These are phyloP conservation scores for Boletellus ananiceps DNA, from an alignment of 768 basidiomycete genomes.

Conservation along the genomic window DNA sequence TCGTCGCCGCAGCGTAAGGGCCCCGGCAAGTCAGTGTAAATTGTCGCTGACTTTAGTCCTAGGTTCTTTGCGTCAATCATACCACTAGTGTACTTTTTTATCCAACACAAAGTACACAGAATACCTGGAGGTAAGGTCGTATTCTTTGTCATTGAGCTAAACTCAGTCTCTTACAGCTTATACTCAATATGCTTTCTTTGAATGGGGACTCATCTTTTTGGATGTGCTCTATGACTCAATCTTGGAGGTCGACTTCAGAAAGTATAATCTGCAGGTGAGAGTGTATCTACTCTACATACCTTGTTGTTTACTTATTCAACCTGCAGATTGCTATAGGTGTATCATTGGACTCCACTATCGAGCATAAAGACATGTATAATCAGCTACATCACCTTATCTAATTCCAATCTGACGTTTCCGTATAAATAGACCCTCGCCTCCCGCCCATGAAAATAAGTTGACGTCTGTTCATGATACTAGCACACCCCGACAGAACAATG, in stretches of 20 bases:
- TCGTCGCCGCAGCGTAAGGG: slow-evolving; percentile 46
- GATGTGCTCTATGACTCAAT: slow-evolving; percentile 73
- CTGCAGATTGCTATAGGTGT: slow-evolving; percentile 26
- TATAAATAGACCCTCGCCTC: slow-evolving; percentile 17
- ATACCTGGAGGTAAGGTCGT: slow-evolving; percentile 67
- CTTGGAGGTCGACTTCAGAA: slow-evolving; percentile 54
- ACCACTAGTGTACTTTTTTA: slow-evolving; percentile 78
- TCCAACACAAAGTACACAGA: slow-evolving; percentile 77
- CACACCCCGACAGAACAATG: slow-evolving; percentile 1
- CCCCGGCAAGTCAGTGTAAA: not conserved
- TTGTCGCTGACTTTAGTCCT: slow-evolving; percentile 4
- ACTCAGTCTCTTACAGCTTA: slow-evolving; percentile 54
- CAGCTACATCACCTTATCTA: slow-evolving; percentile 37
- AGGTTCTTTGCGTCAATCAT: slow-evolving; percentile 71
- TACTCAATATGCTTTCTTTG: slow-evolving; percentile 79
- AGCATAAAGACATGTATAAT: slow-evolving; percentile 43
- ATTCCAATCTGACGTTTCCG: slow-evolving; percentile 19
- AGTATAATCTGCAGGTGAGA: slow-evolving; percentile 50
- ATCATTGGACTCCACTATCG: slow-evolving; percentile 20
- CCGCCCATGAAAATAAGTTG: slow-evolving; percentile 6
- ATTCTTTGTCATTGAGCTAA: not conserved
- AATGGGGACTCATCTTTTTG: slow-evolving; percentile 77
- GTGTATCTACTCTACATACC: not conserved
- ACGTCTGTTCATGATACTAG: not conserved
- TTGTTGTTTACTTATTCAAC: not conserved